phyloP scores from a whole-genome alignment of 352 stramenopile genomes.

The Globisporangium radiosum region DNA sequence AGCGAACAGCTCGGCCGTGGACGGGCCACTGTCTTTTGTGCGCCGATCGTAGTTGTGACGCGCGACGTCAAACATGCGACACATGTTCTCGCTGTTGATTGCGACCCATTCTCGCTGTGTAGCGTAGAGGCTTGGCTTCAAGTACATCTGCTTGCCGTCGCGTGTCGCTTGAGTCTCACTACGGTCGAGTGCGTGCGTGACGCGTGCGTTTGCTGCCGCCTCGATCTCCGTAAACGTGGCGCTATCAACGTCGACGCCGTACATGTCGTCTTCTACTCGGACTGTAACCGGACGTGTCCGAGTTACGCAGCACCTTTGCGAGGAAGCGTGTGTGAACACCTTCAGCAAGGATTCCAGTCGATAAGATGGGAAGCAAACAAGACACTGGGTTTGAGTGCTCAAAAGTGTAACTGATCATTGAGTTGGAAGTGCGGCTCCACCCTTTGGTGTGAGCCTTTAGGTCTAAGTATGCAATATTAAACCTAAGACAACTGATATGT shows the following conservation, averaged over 20 bases:
- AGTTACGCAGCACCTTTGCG: too few species aligned
- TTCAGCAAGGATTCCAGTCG: too few species aligned
- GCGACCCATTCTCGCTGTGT: not conserved
- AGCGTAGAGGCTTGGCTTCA: not conserved
- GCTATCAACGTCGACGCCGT: not conserved
- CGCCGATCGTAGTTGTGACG: not conserved
- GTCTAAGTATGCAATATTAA: too few species aligned
- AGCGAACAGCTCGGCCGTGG: too few species aligned
- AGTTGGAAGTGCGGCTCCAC: too few species aligned
- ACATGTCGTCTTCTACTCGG: not conserved
- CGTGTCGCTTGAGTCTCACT: not conserved
- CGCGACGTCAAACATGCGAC: not conserved
- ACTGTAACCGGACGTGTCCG: too few species aligned
- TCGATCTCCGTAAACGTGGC: not conserved
- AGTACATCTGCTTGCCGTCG: not conserved
- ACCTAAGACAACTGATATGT: too few species aligned
- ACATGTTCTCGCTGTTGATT: not conserved
- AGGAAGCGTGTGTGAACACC: too few species aligned
- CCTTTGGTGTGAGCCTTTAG: too few species aligned
- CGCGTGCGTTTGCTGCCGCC: not conserved
- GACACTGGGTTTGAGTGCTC: too few species aligned
- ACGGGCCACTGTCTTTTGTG: not conserved
- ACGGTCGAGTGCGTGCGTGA: not conserved
- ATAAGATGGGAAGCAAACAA: too few species aligned
- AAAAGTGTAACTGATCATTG: too few species aligned